phyloP scores from a whole-genome alignment of 257 asterid species.

The Solanum chiquidenum region DNA sequence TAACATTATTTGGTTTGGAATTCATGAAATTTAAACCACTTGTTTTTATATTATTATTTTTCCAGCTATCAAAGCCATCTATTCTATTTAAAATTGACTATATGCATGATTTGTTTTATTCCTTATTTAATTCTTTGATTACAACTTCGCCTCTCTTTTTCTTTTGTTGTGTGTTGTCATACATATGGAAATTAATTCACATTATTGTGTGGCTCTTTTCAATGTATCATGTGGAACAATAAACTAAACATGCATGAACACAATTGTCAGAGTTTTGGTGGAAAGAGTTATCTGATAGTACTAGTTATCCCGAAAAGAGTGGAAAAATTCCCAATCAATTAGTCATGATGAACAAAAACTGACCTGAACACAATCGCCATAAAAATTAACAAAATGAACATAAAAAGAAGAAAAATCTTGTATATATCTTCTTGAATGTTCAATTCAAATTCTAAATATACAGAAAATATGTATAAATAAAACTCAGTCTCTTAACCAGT shows the following conservation, averaged over 20 bases:
- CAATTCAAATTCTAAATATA: neutral
- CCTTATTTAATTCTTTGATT: neutral
- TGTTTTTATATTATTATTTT: neutral
- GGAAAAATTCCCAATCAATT: neutral
- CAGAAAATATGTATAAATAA: neutral
- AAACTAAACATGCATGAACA: too few species aligned
- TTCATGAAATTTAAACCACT: neutral
- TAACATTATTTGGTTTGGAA: neutral
- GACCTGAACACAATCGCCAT: accelerated
- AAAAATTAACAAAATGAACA: neutral
- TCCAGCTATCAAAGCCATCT: neutral
- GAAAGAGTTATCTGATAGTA: neutral
- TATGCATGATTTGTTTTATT: neutral
- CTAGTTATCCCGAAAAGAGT: neutral
- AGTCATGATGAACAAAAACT: neutral
- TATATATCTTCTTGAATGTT: neutral
- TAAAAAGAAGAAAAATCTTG: neutral
- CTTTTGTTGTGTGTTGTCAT: neutral
- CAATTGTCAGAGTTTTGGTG: too few species aligned
- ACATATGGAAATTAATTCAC: neutral
- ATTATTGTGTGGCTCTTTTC: neutral
- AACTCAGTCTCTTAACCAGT: neutral
- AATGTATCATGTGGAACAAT: neutral
- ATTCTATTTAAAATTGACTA: neutral
- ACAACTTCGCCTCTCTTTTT: neutral